Base-by-base conservation (phyloP, 139 green algal genomes). In the Tetradesmus obliquus region DNA sequence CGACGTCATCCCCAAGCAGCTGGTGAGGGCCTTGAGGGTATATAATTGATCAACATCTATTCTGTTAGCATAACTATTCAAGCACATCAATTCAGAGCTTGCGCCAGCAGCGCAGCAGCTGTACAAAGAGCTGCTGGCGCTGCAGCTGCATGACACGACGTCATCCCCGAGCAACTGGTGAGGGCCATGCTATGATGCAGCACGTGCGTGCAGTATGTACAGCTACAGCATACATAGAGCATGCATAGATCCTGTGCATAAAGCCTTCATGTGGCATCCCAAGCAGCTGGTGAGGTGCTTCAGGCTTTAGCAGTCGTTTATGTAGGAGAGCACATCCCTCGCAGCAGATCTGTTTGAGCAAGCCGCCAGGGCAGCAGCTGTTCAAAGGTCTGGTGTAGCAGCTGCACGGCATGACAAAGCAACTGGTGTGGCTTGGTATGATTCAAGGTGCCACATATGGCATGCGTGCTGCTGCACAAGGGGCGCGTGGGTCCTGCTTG, bases 1-100 rank as follows among this genome's bases (percentile, higher is more conserved):
- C 74, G 92, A 96, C 22, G 90, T 93, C 22, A 88, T 95, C 3
- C 80, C 96, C n/a, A 98, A 98, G 83, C 92, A 96, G 5, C 69
- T 97, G 94, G 95, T 97, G 90, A 20, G 94, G 84, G 8, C 1
- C 4, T 60, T n/a, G 2, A 15, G 17, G 51, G 3, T 3, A 10
- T 54, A 32, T 54, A 5, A 20, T n/a, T 74, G 55, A 19, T 55
- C 0, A 5, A n/a, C 24, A 76, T 76, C 3, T 13, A 76, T 71
- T 45, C 32, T 45, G 32, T 45, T 45, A 45, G 32, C 32, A 45
- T 45, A 45, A 45, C 32, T 45, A 45, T 45, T 45, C 32, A 45
- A 45, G 32, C 32, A 45, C 32, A 45, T 45, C 0, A 0, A 45
- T 45, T 45, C 32, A 45, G 32, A 45, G 32, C 32, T 45, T 45